Base-by-base conservation (phyloP, 2,329 filamentous ascomycete species). In the Ophiostoma pallidulum region DNA sequence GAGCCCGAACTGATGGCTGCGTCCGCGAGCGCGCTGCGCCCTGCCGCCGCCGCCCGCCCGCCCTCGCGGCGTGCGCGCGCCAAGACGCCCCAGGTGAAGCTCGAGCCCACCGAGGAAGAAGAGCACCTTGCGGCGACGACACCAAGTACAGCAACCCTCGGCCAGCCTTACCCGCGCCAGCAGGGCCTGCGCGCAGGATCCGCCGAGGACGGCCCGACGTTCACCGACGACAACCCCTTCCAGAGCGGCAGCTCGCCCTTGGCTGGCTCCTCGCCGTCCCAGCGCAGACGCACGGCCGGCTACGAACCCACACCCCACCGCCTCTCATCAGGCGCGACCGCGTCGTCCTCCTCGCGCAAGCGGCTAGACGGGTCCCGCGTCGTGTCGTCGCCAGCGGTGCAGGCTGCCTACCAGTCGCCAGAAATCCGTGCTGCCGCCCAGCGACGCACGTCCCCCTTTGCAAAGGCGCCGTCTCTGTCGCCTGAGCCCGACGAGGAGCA, bases 141-240 rank as follows among this genome's bases (percentile, higher is more conserved):
- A 68, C 39, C 75, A 79, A 29, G 60, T 68, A 40, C 75, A 19
- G 29, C 31, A 33, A 18, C 16, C 31, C 28, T 19, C 40, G 13
- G 5, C 28, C n/a, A n/a, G n/a, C n/a, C n/a, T n/a, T n/a, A n/a
- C 5, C 13, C 74, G 77, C 45, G 33, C 10, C 20, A 44, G n/a
- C 74, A 78, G 28, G 38, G 26, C 16, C 33, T 35, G 41, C 49
- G 41, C 41, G 63, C 64, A 18, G 60, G 62, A 19, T 66, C 69
- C 22, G 41, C 49, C 16, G 49, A 51, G 3, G 74, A 76, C 29
- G 74, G 76, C 29, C 84, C 74, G 58, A 82, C 85, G 28, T 97
- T 97, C 64, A 88, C 84, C 2, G 77, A 82, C 56, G 88, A 96
- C 46, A 97, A 97, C 59, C 90, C 91, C 0, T 97, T 97, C 61